Evolutionary conservation across 306 rosid species (phyloP).

Genomic region (Alnus glutinosa): DNA sequence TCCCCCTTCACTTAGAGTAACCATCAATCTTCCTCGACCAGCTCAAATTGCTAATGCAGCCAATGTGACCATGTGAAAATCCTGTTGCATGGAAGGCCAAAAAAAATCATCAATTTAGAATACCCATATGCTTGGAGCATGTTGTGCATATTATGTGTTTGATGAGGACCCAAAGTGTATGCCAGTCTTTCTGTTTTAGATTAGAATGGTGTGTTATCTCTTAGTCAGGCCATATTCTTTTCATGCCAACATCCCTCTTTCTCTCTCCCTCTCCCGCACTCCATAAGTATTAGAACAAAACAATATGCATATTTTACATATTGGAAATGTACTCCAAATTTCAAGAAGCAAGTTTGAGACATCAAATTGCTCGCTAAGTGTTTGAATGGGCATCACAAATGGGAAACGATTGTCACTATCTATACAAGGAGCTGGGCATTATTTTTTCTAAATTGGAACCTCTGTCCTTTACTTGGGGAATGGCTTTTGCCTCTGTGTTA

Average conservation of each 20-base stretch:
- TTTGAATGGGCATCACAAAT: background rate
- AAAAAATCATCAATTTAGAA: background rate
- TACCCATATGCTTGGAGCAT: background rate
- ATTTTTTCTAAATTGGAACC: background rate
- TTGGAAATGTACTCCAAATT: background rate
- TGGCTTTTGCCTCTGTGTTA: background rate
- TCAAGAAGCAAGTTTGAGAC: background rate
- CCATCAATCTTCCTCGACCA: constrained; percentile 81
- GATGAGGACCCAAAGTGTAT: background rate
- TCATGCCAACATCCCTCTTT: background rate
- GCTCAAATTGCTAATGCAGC: no score
- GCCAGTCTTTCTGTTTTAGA: background rate
- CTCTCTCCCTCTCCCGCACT: background rate
- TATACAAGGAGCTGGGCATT: background rate
- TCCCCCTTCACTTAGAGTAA: constrained; percentile 77
- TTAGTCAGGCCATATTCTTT: background rate
- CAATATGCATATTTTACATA: background rate
- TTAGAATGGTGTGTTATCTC: background rate
- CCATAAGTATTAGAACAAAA: background rate
- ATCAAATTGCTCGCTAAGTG: background rate
- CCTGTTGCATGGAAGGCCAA: no score
- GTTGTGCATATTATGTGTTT: background rate
- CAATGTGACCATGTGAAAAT: no score
- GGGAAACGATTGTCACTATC: background rate
- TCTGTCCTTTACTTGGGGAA: background rate